phyloP scores from a whole-genome alignment of 192 early-diverging fungal genomes.

The Gonapodya prolifera region DNA sequence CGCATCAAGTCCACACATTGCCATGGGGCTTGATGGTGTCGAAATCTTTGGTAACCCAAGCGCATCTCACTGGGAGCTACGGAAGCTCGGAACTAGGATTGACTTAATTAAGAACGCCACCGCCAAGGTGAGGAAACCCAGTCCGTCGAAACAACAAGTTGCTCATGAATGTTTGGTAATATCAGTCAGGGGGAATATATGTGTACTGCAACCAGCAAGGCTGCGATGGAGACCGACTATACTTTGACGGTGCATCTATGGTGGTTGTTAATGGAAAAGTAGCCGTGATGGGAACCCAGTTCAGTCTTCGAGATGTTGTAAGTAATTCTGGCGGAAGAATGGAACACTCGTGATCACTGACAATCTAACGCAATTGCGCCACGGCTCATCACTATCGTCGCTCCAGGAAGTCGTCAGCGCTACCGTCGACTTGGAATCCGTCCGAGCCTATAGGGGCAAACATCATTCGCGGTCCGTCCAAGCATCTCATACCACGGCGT shows the following conservation, averaged over 20 bases:
- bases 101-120: conserved; percentile 86
- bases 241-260: conserved; percentile 91
- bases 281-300: conserved; percentile 82
- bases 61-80: conserved; percentile 92
- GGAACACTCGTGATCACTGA: background rate
- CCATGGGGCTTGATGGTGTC: conserved; percentile 84
- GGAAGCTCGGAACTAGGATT: conserved; percentile 75
- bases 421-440: conserved; percentile 79
- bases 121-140: conserved; percentile 40
- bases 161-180: background rate
- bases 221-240: conserved; percentile 95
- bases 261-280: conserved; percentile 82
- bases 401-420: conserved; percentile 75
- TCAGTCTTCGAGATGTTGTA: conserved; percentile 82
- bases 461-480: conserved; percentile 68
- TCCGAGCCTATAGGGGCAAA: conserved; percentile 64
- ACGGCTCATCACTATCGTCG: conserved; percentile 6
- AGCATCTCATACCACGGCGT: conserved; percentile 47
- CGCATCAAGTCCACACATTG: conserved; percentile 72
- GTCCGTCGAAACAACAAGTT: background rate
- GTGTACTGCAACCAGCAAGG: conserved; percentile 94
- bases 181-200: conserved; percentile 80
- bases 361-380: conserved; percentile 6
- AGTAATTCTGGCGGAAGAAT: conserved; percentile 3
- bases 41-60: conserved; percentile 95